Evolutionary conservation across 345 rosid species (phyloP).

Genomic region (Lagerstroemia speciosa): DNA sequence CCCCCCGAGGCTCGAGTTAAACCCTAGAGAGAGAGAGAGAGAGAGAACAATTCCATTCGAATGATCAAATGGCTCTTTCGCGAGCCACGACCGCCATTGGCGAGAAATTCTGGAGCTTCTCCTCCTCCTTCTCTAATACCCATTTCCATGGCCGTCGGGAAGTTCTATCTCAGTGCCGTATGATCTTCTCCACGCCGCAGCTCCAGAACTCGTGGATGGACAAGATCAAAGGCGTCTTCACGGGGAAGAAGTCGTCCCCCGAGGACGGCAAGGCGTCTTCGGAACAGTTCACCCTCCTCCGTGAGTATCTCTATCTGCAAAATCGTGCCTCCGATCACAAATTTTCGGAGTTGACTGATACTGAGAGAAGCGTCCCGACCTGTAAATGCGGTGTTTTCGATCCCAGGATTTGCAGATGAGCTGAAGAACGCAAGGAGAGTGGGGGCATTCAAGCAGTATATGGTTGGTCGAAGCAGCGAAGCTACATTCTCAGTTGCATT

Average conservation of each 20-base stretch:
- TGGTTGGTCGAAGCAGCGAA: slow-evolving; percentile 81
- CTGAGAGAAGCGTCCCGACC: background rate
- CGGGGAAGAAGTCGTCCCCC: slow-evolving; percentile 45
- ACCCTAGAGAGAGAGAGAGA: slow-evolving; percentile 4
- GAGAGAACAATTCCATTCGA: background rate
- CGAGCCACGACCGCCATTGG: slow-evolving; percentile 2
- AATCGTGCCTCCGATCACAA: background rate
- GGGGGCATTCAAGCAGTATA: slow-evolving; percentile 64
- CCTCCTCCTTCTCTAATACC: background rate
- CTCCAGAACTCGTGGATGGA: slow-evolving; percentile 65
- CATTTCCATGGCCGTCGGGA: background rate
- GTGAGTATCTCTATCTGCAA: slow-evolving; percentile 27
- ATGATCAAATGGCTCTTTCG: slow-evolving; percentile 4
- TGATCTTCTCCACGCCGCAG: slow-evolving; percentile 41
- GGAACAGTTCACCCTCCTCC: slow-evolving; percentile 63
- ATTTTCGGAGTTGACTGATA: background rate
- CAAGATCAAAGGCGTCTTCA: slow-evolving; percentile 69
- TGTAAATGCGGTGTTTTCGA: background rate
- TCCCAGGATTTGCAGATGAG: slow-evolving; percentile 68
- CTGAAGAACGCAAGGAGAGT: slow-evolving; percentile 59
- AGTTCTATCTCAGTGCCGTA: slow-evolving; percentile 34
- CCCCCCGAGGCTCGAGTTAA: background rate
- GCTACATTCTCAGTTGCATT: slow-evolving; percentile 75
- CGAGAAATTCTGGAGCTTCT: slow-evolving; percentile 1
- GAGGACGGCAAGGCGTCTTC: slow-evolving; percentile 26